Percentiles rank a stretch among this genome's conserved stretches.
Evolutionary conservation across 805 yeast species (phyloP).

Genomic region (Naumovozyma castellii): DNA sequence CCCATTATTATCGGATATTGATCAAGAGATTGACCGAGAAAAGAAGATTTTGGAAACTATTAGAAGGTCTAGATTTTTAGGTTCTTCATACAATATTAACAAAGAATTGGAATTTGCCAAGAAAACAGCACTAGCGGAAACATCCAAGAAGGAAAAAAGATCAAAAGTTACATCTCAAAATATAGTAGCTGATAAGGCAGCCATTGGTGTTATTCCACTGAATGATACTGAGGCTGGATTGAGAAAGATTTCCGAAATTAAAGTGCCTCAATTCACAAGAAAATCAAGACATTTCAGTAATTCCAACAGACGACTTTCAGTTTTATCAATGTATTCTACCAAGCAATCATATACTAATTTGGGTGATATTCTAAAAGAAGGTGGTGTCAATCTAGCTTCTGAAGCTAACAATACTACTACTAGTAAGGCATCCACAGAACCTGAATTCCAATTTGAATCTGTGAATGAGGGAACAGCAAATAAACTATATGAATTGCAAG

Average conservation of each 20-base stretch:
- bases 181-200: conserved; percentile 9
- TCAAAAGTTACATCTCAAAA: too few relatives aligned
- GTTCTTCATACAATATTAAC: conserved; percentile 33
- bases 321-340: conserved; percentile 63
- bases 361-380: conserved; percentile 33
- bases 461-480: conserved; percentile 20
- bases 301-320: conserved; percentile 59
- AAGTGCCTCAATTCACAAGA: conserved; percentile 63
- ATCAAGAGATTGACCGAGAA: conserved; percentile 6
- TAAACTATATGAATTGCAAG: conserved; percentile 16
- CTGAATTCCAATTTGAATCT: conserved; percentile 24
- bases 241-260: conserved; percentile 49
- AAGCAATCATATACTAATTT: conserved; percentile 55
- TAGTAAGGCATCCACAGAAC: conserved; percentile 12
- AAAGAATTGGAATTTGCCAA: conserved; percentile 22
- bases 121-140: conserved; percentile 2
- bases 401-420: conserved; percentile 2
- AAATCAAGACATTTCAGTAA: conserved; percentile 53
- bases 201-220: conserved; percentile 19
- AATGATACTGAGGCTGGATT: conserved; percentile 29
- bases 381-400: conserved; percentile 4
- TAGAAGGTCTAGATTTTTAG: conserved; percentile 37
- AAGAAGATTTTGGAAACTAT: conserved; percentile 33
- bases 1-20: not conserved
- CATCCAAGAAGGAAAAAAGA: not conserved